Percentiles rank a stretch among this genome's conserved stretches.
Evolutionary conservation across 164 flowering plant genomes (phyloP).

Genomic region (Magnolia kwangsiensis): DNA sequence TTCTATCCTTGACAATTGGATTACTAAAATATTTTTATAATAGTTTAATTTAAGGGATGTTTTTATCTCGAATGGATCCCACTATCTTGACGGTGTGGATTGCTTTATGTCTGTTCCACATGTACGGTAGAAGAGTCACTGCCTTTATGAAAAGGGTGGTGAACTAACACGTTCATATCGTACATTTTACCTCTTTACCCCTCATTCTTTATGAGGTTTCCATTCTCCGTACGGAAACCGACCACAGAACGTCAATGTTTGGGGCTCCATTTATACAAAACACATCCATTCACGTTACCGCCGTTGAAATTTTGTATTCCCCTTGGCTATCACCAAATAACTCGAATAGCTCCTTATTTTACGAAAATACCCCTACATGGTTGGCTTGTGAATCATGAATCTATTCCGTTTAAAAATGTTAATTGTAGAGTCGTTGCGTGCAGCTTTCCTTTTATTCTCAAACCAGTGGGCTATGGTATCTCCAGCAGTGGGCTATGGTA

Average conservation of each 20-base stretch:
- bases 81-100: not conserved
- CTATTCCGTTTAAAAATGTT: too few species aligned
- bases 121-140: not conserved
- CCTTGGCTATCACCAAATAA: not conserved
- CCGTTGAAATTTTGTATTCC: constrained; percentile 7
- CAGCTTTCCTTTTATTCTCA: too few species aligned
- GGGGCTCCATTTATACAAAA: constrained; percentile 36
- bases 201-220: constrained; percentile 17
- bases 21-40: too few species aligned
- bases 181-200: constrained; percentile 11
- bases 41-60: not conserved
- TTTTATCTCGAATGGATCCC: not conserved
- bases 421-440: too few species aligned
- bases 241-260: constrained; percentile 43
- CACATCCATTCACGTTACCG: constrained; percentile 38
- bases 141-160: not conserved
- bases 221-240: constrained; percentile 43
- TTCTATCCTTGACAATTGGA: too few species aligned
- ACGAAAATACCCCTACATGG: not conserved
- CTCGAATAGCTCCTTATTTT: constrained; percentile 1
- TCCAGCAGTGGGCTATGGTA: too few species aligned
- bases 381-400: not conserved
- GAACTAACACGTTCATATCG: not conserved
- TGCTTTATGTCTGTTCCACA: not conserved
- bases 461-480: too few species aligned